Evolutionary conservation across 2,329 filamentous ascomycete species (phyloP).

Genomic region (Fusarium xyrophilum): DNA sequence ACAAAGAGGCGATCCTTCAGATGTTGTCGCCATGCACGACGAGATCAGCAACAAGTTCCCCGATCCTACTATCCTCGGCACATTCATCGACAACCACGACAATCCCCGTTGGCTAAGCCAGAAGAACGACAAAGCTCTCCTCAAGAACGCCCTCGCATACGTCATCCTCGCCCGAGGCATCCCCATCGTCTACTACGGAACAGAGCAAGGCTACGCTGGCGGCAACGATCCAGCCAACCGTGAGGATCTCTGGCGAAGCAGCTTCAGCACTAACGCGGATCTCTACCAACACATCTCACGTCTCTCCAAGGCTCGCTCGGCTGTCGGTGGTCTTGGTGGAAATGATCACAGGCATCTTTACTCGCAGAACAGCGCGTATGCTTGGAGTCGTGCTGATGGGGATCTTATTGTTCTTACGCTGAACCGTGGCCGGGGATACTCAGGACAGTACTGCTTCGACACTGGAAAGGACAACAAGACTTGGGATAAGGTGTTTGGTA

Average conservation of each 20-base stretch:
- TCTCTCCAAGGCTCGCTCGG: slow-evolving; percentile 19
- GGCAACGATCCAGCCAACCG: slow-evolving; percentile 58
- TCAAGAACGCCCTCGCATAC: slow-evolving; percentile 67
- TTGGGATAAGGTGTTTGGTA: slow-evolving; percentile 23
- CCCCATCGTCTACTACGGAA: slow-evolving; percentile 70
- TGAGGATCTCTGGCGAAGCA: slow-evolving; percentile 65
- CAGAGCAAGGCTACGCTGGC: slow-evolving; percentile 66
- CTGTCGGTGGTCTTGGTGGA: slow-evolving; percentile 3
- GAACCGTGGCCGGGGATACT: slow-evolving; percentile 15
- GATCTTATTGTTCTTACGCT: slow-evolving; percentile 24
- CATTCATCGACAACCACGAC: slow-evolving; percentile 68
- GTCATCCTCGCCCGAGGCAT: slow-evolving; percentile 68
- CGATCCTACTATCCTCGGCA: slow-evolving; percentile 41
- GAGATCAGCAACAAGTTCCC: slow-evolving; percentile 47
- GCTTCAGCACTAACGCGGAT: slow-evolving; percentile 47
- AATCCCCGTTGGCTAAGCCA: slow-evolving; percentile 59
- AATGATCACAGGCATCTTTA: slow-evolving; percentile 26
- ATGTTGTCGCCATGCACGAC: slow-evolving; percentile 50
- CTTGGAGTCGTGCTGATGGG: slow-evolving; percentile 22
- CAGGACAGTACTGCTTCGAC: slow-evolving; percentile 17
- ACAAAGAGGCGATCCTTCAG: slow-evolving; percentile 48
- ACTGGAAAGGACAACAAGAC: slow-evolving; percentile 23
- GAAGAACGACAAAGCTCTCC: slow-evolving; percentile 60
- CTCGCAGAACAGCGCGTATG: slow-evolving; percentile 5
- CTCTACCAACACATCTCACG: slow-evolving; percentile 27